Conservation (phyloP, 805 yeast species). For the Metschnikowia proteae region DNA sequence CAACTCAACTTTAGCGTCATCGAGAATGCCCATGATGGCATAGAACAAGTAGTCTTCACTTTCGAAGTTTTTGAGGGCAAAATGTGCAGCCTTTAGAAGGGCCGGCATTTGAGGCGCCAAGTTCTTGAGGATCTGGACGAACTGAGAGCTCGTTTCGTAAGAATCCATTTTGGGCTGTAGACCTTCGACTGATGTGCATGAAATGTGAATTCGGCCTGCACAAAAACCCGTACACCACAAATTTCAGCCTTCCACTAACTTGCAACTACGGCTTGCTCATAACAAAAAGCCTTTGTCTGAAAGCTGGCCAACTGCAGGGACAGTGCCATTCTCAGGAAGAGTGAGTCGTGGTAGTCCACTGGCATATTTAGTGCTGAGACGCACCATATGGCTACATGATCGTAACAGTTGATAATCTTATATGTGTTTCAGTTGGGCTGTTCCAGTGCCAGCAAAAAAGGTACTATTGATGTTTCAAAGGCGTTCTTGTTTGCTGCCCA, state of each 20-base stretch:
- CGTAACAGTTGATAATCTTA: too few species aligned
- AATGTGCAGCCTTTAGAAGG: conserved; percentile 50
- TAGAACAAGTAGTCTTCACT: conserved; percentile 66
- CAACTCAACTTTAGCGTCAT: conserved; percentile 45
- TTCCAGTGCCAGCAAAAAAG: background rate
- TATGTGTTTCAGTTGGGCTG: too few species aligned
- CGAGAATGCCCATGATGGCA: conserved; percentile 58
- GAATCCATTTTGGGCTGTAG: conserved; percentile 60
- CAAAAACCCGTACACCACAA: conserved; percentile 12
- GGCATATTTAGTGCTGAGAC: background rate
- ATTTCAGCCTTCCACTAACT: too few species aligned
- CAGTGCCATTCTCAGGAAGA: too few species aligned
- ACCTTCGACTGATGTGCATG: conserved; percentile 1
- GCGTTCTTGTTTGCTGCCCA: background rate
- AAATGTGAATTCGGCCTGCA: background rate
- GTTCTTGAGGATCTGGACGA: conserved; percentile 59
- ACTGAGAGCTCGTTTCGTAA: conserved; percentile 78
- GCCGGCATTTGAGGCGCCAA: conserved; percentile 61
- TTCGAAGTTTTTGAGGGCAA: conserved; percentile 54
- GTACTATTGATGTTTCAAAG: background rate
- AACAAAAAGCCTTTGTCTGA: too few species aligned
- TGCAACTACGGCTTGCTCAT: too few species aligned
- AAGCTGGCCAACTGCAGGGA: too few species aligned
- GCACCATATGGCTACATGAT: background rate
- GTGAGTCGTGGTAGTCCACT: too few species aligned